Base-by-base conservation (phyloP, 176 grass and related monocot species). In the Luzula sylvatica region DNA sequence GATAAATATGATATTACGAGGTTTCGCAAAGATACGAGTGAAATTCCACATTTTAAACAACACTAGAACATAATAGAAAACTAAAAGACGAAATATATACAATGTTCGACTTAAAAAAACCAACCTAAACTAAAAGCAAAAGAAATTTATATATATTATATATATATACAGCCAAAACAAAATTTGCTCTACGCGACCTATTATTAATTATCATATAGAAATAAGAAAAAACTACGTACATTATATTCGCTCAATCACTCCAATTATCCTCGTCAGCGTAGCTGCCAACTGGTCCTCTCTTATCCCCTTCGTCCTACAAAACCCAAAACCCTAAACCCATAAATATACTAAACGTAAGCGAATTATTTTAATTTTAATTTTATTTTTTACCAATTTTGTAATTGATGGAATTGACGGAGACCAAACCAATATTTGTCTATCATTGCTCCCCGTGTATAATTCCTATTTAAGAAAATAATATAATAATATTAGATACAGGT, bases 351-450 rank as follows among this genome's bases (percentile, higher is more conserved):
- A 30, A 49, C 42, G 23, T 5, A 26, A 58, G 61, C 61, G 42
- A 28, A 9, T 25, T 23, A 35, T 22, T 44, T 24, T 66, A 30
- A 17, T 5, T 23, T 39, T 28, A 58, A 46, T 38, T 9, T 51
- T 15, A 42, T 19, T 18, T n/a, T 13, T 29, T 89, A 96, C 90
- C 84, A 82, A 73, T 78, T 82, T 66, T 58, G 62, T 76, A 67
- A 69, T 69, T 46, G 71, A 35, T 50, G 84, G 76, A 68, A 52
- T 75, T 11, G 74, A 69, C 22, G 84, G 77, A 65, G 90, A 79
- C 90, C 84, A 96, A 67, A 96, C 84, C 66, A 96, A 86, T 73
- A 96, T 96, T 64, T 96, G 90, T 47, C 84, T 77, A 53, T 96
- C 90, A 15, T 96, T 96, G 70, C 90, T 86, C 50, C 90, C 90